phyloP scores from a whole-genome alignment of 805 yeast species.

The Wickerhamiella sorbophila region DNA sequence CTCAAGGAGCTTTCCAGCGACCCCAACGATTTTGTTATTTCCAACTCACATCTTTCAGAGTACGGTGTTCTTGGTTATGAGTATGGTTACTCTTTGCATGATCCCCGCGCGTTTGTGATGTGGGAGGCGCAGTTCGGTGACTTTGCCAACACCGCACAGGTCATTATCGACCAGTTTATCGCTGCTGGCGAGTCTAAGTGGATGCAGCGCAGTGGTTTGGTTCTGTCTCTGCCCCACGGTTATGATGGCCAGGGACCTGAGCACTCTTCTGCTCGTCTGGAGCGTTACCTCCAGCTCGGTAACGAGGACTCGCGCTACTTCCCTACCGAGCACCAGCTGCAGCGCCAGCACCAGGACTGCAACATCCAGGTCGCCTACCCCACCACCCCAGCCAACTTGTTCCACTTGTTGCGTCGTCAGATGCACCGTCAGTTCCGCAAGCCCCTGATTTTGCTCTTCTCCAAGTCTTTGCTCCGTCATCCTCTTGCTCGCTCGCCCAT shows the following conservation, averaged over 20 bases:
- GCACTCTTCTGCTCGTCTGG: constrained; percentile 95
- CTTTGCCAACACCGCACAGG: constrained; percentile 98
- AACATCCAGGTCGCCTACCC: constrained; percentile 97
- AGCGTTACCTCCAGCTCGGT: constrained; percentile 88
- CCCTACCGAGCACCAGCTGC: constrained; percentile 81
- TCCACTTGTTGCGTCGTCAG: constrained; percentile 96
- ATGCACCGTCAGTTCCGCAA: constrained; percentile 96
- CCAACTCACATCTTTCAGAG: constrained; percentile 93
- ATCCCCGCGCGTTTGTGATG: constrained; percentile 91
- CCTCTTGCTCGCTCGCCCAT: constrained; percentile 87
- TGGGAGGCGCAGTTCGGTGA: constrained; percentile 99
- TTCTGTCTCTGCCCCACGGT: constrained; percentile 94
- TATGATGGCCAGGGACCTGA: constrained; percentile 99
- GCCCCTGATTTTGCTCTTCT: constrained; percentile 71
- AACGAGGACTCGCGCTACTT: constrained; percentile 90
- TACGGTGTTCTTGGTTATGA: constrained; percentile 99
- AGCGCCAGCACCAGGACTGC: constrained; percentile 97
- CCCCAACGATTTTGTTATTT: constrained; percentile 76
- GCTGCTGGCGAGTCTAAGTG: constrained; percentile 96
- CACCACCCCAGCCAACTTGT: constrained; percentile 90
- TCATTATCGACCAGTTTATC: constrained; percentile 88
- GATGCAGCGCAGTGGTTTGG: constrained; percentile 97
- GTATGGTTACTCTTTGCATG: constrained; percentile 94
- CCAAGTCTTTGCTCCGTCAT: constrained; percentile 88
- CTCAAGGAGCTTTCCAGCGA: constrained; percentile 61